Conservation (phyloP, 306 rosid species). For the Alnus rubra region DNA sequence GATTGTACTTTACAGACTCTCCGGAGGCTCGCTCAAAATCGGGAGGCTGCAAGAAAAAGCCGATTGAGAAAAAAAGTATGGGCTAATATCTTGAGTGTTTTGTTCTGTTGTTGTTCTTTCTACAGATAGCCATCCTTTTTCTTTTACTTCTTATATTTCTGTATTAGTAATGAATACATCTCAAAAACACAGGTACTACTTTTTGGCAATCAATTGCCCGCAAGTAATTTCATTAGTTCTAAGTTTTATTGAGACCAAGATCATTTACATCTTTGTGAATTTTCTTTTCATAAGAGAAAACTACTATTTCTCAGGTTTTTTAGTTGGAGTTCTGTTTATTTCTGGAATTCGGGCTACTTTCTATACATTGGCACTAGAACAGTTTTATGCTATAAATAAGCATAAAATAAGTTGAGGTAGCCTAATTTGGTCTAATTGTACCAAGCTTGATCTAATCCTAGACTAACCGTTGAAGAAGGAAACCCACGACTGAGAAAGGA, state of each 20-base stretch:
- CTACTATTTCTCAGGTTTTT: not conserved
- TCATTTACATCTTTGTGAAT: not conserved
- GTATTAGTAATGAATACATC: not conserved
- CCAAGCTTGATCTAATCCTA: too few relatives aligned
- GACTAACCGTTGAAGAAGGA: too few relatives aligned
- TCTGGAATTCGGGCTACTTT: not conserved
- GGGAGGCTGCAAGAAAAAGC: conserved; percentile 99
- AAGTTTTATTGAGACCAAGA: not conserved
- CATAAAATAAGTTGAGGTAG: not conserved
- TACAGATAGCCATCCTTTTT: conserved; percentile 2
- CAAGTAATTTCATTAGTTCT: not conserved
- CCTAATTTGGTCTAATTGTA: not conserved
- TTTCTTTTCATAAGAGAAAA: not conserved
- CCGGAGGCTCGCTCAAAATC: conserved; percentile 96
- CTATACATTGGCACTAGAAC: not conserved
- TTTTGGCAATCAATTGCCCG: not conserved
- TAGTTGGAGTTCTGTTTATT: not conserved
- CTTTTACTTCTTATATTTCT: not conserved
- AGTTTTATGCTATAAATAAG: not conserved
- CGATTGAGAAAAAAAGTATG: conserved; percentile 88
- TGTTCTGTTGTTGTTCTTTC: not conserved
- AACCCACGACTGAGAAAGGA: too few relatives aligned
- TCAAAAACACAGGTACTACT: not conserved
- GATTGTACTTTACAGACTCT: conserved; percentile 62
- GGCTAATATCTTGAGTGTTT: conserved; percentile 6